phyloP scores from a whole-genome alignment of 805 yeast genomes.

The Crinitomyces ghanaensis region DNA sequence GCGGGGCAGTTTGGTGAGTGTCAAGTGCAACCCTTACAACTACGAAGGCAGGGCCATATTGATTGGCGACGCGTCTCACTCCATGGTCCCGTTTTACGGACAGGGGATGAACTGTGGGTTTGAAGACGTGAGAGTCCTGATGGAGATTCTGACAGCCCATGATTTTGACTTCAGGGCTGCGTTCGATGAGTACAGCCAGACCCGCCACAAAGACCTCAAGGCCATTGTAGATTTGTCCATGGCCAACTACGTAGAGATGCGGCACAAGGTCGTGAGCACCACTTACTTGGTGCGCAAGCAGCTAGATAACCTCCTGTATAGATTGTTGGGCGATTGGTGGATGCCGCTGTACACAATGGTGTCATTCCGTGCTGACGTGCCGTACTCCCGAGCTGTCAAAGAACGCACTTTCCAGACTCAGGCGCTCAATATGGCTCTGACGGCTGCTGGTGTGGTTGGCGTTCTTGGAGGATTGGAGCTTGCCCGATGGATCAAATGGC shows the following conservation, averaged over 20 bases:
- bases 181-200: conserved; percentile 41
- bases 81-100: conserved; percentile 97
- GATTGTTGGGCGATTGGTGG: conserved; percentile 52
- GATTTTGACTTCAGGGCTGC: conserved; percentile 35
- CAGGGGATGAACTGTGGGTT: conserved; percentile 96
- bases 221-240: conserved; percentile 72
- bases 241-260: conserved; percentile 78
- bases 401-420: conserved; percentile 43
- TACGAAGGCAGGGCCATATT: conserved; percentile 49
- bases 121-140: conserved; percentile 69
- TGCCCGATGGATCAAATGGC: too few species aligned
- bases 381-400: conserved; percentile 57
- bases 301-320: conserved; percentile 55
- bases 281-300: conserved; percentile 53
- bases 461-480: conserved; percentile 3
- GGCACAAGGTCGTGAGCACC: conserved; percentile 58
- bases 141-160: conserved; percentile 34
- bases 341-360: conserved; percentile 88
- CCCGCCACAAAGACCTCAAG: conserved; percentile 53
- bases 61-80: conserved; percentile 90
- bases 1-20: conserved; percentile 65
- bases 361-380: conserved; percentile 72
- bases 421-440: conserved; percentile 28
- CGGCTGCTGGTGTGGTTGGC: conserved; percentile 2
- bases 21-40: conserved; percentile 61